phyloP scores from a whole-genome alignment of 768 basidiomycete species.

The Leccinellum luteum region DNA sequence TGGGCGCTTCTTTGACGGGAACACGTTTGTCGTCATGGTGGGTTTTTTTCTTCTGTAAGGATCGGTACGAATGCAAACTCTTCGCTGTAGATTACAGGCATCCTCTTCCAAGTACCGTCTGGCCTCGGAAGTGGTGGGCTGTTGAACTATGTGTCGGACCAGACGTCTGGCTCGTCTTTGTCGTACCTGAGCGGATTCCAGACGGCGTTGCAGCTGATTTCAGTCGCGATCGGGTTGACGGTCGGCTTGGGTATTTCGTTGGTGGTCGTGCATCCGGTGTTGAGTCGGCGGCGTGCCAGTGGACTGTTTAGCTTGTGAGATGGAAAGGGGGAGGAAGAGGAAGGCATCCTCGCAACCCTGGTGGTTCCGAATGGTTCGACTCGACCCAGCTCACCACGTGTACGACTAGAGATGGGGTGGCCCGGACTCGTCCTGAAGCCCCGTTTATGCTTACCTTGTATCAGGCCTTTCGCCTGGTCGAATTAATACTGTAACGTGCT shows the following conservation, averaged over 20 bases:
- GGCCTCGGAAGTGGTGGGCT: slow-evolving; percentile 80
- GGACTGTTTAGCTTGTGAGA: slow-evolving; percentile 62
- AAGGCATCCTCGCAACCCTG: background rate
- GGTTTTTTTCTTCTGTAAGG: slow-evolving; percentile 11
- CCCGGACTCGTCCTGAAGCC: background rate
- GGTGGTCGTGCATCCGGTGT: slow-evolving; percentile 62
- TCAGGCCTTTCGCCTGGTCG: background rate
- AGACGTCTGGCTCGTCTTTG: slow-evolving; percentile 47
- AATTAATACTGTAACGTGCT: no score
- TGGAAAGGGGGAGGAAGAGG: background rate
- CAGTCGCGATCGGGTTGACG: slow-evolving; percentile 75
- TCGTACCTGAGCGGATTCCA: slow-evolving; percentile 71
- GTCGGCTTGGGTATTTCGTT: slow-evolving; percentile 75
- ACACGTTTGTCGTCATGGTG: slow-evolving; percentile 82
- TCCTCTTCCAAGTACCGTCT: slow-evolving; percentile 82
- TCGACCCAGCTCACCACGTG: background rate
- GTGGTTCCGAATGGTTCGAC: background rate
- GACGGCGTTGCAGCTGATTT: slow-evolving; percentile 73
- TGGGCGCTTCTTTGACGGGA: slow-evolving; percentile 67
- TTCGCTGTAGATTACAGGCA: slow-evolving; percentile 56
- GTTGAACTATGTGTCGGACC: slow-evolving; percentile 61
- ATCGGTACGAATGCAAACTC: background rate
- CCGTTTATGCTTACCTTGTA: background rate
- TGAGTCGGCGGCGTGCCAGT: slow-evolving; percentile 52
- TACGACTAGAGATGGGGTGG: background rate